Evolutionary conservation across 1,284 basidiomycete species (phyloP).

Genomic region (Cryptococcus deneoformans): DNA sequence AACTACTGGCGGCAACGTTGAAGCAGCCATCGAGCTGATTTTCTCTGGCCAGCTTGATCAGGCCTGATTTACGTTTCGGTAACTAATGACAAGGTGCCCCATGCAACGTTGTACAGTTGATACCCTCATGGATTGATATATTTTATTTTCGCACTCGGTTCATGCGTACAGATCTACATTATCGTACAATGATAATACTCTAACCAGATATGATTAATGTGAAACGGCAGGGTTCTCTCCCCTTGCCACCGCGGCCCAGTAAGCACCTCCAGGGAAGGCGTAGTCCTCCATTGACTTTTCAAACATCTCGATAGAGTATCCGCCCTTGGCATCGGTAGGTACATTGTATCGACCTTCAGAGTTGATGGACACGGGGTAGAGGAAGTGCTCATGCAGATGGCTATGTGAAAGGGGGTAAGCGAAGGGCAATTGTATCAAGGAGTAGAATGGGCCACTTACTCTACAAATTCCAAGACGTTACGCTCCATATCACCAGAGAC

Average conservation of each 20-base stretch:
- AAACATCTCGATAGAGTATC: conserved; percentile 53
- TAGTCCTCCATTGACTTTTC: conserved; percentile 49
- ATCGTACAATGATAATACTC: no score
- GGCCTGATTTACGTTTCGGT: background rate
- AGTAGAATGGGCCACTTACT: conserved; percentile 21
- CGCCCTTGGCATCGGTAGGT: conserved; percentile 48
- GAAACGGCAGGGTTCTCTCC: conserved; percentile 26
- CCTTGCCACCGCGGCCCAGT: conserved; percentile 48
- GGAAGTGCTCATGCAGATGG: conserved; percentile 91
- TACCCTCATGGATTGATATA: background rate
- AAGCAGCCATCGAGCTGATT: conserved; percentile 87
- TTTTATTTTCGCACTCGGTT: no score
- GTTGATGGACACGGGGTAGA: conserved; percentile 83
- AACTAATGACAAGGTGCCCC: background rate
- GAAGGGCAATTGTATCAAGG: no score
- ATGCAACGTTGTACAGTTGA: background rate
- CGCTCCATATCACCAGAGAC: conserved; percentile 88
- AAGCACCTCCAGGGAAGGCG: conserved; percentile 50
- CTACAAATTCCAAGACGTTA: conserved; percentile 73
- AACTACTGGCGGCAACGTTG: conserved; percentile 83
- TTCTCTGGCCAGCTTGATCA: conserved; percentile 58
- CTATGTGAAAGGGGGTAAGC: conserved; percentile 4
- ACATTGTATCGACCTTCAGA: conserved; percentile 74
- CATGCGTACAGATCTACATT: no score
- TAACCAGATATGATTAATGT: conserved; percentile 9